Conservation (phyloP, 352 stramenopile species). For the Pseudoperonospora humuli region DNA sequence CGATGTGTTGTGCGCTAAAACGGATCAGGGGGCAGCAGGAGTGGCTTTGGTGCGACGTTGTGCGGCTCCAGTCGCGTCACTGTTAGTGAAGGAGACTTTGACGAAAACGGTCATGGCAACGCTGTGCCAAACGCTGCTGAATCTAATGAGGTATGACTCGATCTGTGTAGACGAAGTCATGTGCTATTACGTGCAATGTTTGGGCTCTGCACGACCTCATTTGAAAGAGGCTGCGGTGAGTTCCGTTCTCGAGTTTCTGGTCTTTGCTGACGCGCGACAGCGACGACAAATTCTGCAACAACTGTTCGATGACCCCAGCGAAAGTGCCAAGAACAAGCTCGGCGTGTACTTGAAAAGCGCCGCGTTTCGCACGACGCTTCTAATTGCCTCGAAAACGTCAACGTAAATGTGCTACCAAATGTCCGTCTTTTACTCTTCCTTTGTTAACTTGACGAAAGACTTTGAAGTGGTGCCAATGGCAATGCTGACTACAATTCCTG, state of each 20-base stretch:
- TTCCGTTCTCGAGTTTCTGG: conserved; percentile 58
- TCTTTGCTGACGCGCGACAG: conserved; percentile 38
- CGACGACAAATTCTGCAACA: conserved; percentile 49
- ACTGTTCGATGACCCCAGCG: conserved; percentile 66
- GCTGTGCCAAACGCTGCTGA: conserved; percentile 61
- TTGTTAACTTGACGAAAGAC: conserved; percentile 10
- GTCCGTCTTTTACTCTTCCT: conserved; percentile 18
- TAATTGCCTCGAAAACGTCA: conserved; percentile 17
- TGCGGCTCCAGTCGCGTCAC: conserved; percentile 28
- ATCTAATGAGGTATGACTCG: conserved; percentile 47
- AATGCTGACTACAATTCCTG: conserved; percentile 31
- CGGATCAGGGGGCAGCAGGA: conserved; percentile 27
- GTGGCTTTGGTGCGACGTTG: conserved; percentile 37
- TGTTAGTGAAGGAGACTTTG: conserved; percentile 35
- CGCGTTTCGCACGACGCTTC: conserved; percentile 43
- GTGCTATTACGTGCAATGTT: conserved; percentile 40
- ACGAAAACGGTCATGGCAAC: conserved; percentile 52
- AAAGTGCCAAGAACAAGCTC: conserved; percentile 72
- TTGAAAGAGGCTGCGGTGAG: conserved; percentile 60
- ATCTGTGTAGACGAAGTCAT: conserved; percentile 30
- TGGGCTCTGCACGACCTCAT: conserved; percentile 33
- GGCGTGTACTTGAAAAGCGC: conserved; percentile 61
- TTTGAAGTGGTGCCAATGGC: conserved; percentile 5
- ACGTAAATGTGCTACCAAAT: conserved; percentile 1
- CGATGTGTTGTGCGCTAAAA: conserved; percentile 37